Evolutionary conservation across 257 asterid species (phyloP).

Genomic region (Solanum gracilifrons): DNA sequence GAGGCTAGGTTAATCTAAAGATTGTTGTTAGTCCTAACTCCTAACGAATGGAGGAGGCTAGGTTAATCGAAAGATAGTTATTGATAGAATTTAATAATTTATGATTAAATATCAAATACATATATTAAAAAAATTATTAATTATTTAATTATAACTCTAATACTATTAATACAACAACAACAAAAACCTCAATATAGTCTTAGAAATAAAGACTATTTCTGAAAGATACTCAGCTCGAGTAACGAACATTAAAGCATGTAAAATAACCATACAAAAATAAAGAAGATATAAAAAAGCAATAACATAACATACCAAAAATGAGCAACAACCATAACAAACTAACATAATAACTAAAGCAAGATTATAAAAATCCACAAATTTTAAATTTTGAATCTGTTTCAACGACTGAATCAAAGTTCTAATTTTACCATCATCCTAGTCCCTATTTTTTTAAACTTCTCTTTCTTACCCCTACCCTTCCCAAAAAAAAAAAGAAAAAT

Average conservation of each 20-base stretch:
- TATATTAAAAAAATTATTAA: no score
- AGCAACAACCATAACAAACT: background rate
- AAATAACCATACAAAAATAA: rapidly evolving
- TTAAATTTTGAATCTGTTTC: background rate
- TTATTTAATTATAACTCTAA: background rate
- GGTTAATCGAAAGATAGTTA: background rate
- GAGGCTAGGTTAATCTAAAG: no score
- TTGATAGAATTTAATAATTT: background rate
- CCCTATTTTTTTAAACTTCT: background rate
- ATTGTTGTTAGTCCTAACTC: background rate
- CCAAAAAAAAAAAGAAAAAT: background rate
- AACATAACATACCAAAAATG: background rate
- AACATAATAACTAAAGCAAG: background rate
- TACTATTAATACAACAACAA: background rate
- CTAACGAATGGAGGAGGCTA: background rate
- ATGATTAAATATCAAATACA: background rate
- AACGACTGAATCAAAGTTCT: background rate
- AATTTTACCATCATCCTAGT: background rate
- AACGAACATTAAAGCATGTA: no score
- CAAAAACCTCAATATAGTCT: background rate
- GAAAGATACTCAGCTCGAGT: no score
- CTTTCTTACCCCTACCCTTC: background rate
- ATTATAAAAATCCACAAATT: background rate
- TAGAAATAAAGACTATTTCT: no score
- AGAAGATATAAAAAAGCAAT: no score